phyloP scores from a whole-genome alignment of 805 yeast species.

The Pichia exigua region DNA sequence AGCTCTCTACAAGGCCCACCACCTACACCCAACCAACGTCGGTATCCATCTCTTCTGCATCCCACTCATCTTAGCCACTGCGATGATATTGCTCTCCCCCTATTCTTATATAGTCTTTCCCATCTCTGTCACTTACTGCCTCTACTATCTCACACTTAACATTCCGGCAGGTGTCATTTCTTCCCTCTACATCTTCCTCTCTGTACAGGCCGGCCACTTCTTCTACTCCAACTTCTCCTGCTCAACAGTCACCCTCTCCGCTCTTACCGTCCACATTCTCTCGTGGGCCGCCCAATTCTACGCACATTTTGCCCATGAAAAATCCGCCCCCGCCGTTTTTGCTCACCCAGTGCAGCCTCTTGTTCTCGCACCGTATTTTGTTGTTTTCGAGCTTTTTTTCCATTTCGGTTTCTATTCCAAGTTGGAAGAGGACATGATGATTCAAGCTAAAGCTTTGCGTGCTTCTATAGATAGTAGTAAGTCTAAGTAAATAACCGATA shows the following conservation, averaged over 20 bases:
- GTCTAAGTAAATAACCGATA: neutral
- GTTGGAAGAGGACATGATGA: conserved; percentile 42
- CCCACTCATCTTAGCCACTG: conserved; percentile 61
- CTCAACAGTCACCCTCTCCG: conserved; percentile 19
- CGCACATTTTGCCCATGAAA: conserved; percentile 81
- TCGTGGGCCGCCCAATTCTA: conserved; percentile 82
- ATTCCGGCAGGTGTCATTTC: conserved; percentile 39
- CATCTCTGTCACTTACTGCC: conserved; percentile 39
- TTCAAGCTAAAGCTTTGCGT: conserved; percentile 25
- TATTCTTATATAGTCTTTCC: conserved; percentile 28
- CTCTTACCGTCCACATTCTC: conserved; percentile 37
- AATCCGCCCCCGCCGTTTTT: conserved; percentile 76
- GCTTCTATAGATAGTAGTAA: neutral
- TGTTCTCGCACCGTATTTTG: conserved; percentile 87
- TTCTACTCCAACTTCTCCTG: conserved; percentile 11
- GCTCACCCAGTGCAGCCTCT: conserved; percentile 81
- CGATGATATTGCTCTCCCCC: conserved; percentile 32
- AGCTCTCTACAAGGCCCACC: conserved; percentile 46
- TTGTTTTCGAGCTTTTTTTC: conserved; percentile 68
- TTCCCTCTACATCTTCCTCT: conserved; percentile 11
- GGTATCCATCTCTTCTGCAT: conserved; percentile 71
- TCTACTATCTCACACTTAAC: conserved; percentile 56
- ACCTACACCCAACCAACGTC: conserved; percentile 44
- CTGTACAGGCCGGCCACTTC: neutral
- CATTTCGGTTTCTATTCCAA: conserved; percentile 52